Evolutionary conservation across 306 rosid genomes (phyloP).

Genomic region (Quercus engelmannii): DNA sequence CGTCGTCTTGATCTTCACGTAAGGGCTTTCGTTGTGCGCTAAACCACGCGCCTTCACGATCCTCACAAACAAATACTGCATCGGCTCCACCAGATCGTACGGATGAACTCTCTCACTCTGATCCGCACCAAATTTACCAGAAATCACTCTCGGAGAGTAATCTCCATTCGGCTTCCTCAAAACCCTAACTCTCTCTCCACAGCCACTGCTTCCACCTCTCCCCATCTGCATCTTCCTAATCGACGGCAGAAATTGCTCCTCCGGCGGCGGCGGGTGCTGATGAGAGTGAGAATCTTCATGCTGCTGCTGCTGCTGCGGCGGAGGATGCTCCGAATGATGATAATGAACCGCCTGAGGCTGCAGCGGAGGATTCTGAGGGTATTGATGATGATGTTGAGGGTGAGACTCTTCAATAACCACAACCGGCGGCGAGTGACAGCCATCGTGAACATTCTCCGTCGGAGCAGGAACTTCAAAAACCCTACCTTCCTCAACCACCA

Average conservation of each 20-base stretch:
- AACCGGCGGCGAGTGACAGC: slow-evolving; percentile 47
- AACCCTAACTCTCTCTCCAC: slow-evolving; percentile 55
- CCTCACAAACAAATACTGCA: slow-evolving; percentile 73
- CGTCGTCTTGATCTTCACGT: slow-evolving; percentile 52
- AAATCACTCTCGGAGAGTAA: slow-evolving; percentile 61
- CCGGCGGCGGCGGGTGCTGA: slow-evolving; percentile 11
- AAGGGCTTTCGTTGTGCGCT: slow-evolving; percentile 46
- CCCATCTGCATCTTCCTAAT: slow-evolving; percentile 64
- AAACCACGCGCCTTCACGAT: slow-evolving; percentile 77
- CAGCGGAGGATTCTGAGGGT: too few species aligned
- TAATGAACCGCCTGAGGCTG: slow-evolving; percentile 53
- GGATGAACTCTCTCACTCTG: slow-evolving; percentile 66
- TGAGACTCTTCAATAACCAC: slow-evolving; percentile 49
- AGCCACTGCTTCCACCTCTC: slow-evolving; percentile 24
- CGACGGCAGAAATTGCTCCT: slow-evolving; percentile 43
- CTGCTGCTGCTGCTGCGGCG: slow-evolving; percentile 1
- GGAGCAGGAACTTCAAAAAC: slow-evolving; percentile 37
- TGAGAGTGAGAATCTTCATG: not conserved
- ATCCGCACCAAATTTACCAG: slow-evolving; percentile 24
- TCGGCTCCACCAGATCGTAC: slow-evolving; percentile 79
- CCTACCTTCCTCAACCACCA: slow-evolving; percentile 50
- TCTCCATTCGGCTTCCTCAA: slow-evolving; percentile 58
- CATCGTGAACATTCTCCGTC: slow-evolving; percentile 33
- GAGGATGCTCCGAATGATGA: slow-evolving; percentile 36
- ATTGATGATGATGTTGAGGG: too few species aligned